phyloP scores from a whole-genome alignment of 2,329 filamentous ascomycete genomes.

The Stylonectria norvegica region DNA sequence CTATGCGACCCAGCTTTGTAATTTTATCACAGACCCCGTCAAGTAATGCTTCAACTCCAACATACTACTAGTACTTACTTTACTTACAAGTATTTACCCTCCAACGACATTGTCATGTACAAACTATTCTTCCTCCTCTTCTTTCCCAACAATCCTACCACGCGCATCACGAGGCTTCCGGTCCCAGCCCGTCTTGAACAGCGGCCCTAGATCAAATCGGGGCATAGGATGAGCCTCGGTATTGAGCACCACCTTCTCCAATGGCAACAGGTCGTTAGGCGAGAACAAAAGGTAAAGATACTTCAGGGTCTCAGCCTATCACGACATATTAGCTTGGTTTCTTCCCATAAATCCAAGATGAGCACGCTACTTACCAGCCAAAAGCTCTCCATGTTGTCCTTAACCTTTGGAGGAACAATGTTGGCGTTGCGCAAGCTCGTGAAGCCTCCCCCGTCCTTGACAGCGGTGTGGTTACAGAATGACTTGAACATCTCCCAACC shows the following conservation, averaged over 20 bases:
- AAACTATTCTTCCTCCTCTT: constrained; percentile 14
- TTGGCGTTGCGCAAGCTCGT: constrained; percentile 76
- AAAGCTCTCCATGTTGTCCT: constrained; percentile 98
- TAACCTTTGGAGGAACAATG: constrained; percentile 61
- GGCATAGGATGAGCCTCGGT: constrained; percentile 93
- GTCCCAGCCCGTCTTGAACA: constrained; percentile 80
- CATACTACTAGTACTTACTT: too few relatives aligned
- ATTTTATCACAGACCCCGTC: too few relatives aligned
- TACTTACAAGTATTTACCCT: too few relatives aligned
- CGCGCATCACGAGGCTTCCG: constrained; percentile 58
- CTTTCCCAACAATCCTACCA: constrained; percentile 36
- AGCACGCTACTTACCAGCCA: constrained; percentile 69
- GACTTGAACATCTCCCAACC: constrained; percentile 98
- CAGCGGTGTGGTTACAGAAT: constrained; percentile 81
- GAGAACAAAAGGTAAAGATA: constrained; percentile 97
- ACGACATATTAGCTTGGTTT: constrained; percentile 11
- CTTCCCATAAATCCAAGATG: not conserved
- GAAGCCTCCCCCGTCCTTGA: constrained; percentile 75
- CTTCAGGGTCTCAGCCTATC: constrained; percentile 88
- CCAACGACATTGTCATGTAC: too few relatives aligned
- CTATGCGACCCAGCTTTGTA: too few relatives aligned
- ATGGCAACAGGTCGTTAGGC: constrained; percentile 72
- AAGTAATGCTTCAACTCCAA: too few relatives aligned
- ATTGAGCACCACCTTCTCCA: constrained; percentile 88
- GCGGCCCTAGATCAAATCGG: constrained; percentile 72